These are phyloP conservation scores for Arachis stenosperma DNA, from an alignment of 306 rosid genomes.

Conservation along the genomic window DNA sequence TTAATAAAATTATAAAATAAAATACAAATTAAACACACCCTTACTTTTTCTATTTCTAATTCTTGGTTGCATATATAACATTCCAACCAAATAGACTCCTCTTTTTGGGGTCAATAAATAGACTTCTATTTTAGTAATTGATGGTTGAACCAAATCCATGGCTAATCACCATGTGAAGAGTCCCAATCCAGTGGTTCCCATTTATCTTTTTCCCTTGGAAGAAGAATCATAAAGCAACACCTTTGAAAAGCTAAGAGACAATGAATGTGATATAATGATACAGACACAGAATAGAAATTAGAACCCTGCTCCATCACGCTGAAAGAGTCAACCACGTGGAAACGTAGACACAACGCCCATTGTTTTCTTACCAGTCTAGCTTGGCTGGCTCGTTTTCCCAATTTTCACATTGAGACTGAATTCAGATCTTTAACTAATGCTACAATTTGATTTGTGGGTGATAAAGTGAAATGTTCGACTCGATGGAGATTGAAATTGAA, in stretches of 20 bases:
- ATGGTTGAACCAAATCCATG: neutral
- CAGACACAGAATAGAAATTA: neutral
- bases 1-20: no score
- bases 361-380: neutral
- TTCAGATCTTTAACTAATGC: neutral
- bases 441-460: constrained; percentile 19
- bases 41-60: no score
- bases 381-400: constrained; percentile 3
- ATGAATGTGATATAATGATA: neutral
- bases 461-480: constrained; percentile 28
- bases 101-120: neutral
- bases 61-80: no score
- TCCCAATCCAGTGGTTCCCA: constrained; percentile 18
- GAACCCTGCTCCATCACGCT: neutral
- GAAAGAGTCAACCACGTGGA: neutral
- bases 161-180: neutral
- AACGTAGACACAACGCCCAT: neutral
- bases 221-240: constrained; percentile 3
- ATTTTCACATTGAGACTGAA: neutral
- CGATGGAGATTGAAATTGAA: neutral
- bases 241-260: neutral
- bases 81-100: no score
- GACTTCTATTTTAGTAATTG: neutral
- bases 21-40: no score
- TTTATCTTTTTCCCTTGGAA: constrained; percentile 17